Conservation (phyloP, 257 asterid genomes). For the Phtheirospermum japonicum region DNA sequence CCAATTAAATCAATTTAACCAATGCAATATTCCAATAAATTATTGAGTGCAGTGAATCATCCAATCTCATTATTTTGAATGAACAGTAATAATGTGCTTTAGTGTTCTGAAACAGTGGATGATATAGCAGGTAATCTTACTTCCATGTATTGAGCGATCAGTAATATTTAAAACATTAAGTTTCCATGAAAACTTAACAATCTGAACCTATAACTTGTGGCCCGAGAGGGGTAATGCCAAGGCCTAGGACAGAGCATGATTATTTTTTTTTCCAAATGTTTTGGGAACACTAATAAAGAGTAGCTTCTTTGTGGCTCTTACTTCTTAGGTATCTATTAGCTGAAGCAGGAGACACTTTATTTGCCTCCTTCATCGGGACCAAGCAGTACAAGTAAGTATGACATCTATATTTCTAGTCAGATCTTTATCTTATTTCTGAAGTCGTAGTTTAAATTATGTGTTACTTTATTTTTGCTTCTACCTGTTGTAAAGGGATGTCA, state of each 20-base stretch:
- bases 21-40: no score
- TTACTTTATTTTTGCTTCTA: constrained; percentile 51
- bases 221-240: not conserved
- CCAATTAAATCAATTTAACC: no score
- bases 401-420: constrained; percentile 20
- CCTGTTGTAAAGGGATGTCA: constrained; percentile 90
- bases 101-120: not conserved
- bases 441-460: constrained; percentile 44
- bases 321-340: constrained; percentile 79
- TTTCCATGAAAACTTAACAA: not conserved
- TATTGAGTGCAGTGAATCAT: not conserved
- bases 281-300: not conserved
- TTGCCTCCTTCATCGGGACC: constrained; percentile 97
- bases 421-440: constrained; percentile 31
- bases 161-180: not conserved
- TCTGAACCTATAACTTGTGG: not conserved
- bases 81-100: not conserved
- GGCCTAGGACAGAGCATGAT: not conserved
- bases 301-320: constrained; percentile 19
- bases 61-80: not conserved
- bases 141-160: not conserved
- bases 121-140: not conserved
- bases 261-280: not conserved
- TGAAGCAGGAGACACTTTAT: constrained; percentile 95
- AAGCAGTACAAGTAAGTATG: constrained; percentile 85